These are phyloP conservation scores for Russula earlei DNA, from an alignment of 768 basidiomycete species.

Conservation along the genomic window DNA sequence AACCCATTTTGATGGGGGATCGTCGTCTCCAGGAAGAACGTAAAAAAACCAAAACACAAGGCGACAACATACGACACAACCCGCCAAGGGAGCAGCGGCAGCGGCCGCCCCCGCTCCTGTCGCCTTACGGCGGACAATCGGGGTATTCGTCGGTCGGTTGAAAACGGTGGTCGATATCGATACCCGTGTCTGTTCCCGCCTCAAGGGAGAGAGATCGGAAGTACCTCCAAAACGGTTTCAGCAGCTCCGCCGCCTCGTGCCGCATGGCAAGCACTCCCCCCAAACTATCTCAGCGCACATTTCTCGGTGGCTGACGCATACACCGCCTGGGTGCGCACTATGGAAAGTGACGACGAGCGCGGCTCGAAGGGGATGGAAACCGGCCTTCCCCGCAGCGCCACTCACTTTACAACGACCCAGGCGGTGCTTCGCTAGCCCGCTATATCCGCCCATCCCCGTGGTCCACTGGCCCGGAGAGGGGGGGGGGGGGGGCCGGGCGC, in stretches of 20 bases:
- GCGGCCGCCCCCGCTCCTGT: constrained; percentile 1
- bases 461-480: not conserved
- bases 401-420: not conserved
- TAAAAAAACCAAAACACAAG: not conserved
- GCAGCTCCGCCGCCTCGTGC: constrained; percentile 6
- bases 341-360: constrained; percentile 2
- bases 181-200: not conserved
- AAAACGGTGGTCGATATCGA: not conserved
- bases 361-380: constrained; percentile 7
- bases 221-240: not conserved
- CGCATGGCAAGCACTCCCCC: not conserved
- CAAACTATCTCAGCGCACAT: not conserved
- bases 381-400: constrained; percentile 5
- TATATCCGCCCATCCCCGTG: not conserved
- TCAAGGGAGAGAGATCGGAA: not conserved
- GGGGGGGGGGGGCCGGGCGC: not conserved
- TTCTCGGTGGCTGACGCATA: not conserved
- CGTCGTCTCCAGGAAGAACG: not conserved
- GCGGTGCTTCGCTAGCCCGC: constrained; percentile 4
- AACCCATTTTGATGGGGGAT: not conserved
- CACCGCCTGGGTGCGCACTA: constrained; percentile 7
- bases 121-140: not conserved
- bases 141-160: not conserved
- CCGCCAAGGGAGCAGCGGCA: not conserved
- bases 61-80: not conserved